Evolutionary conservation across 2,329 filamentous ascomycete species (phyloP), one percentile per base, ranked within the genome.

Genomic region (Ceratocystiopsis minuta): DNA sequence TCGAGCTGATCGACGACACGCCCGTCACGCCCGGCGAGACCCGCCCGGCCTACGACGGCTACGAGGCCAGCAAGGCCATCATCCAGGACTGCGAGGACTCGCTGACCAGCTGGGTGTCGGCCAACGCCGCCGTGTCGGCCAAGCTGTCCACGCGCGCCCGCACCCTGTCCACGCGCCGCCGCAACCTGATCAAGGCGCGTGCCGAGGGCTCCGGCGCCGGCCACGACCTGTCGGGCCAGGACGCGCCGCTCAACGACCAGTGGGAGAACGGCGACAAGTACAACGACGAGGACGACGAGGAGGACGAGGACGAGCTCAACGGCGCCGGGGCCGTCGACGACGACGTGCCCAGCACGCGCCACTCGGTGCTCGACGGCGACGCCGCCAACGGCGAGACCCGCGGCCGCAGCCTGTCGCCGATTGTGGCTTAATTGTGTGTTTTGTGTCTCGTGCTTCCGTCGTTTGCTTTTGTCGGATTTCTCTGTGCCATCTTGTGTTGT

Each of bases 41-140:
- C 16, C 82, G 90, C 49, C 76, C 84, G 41, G 87, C 90, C 1
- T 98, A 98, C 57, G 90, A 98, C 55, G 90, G 90, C 48, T 98
- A 98, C 58, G 90, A 98, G 60, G 87, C 87, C 48, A 93, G 84
- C 72, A 96, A 95, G 66, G 88, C 82, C 49, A 96, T 98, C 62
- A 96, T 98, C 55, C 90, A 98, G 65, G 90, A 98, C 62, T 98
- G 90, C 60, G 90, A 98, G 64, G 87, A 96, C 57, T 75, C 90
- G 2, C 77, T 98, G 46, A 95, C 86, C 59, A 95, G 94, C 68
- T 98, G 90, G 90, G 86, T 96, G 34, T 73, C 77, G 44, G 79
- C 85, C 54, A 90, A 92, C 56, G 88, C 90, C 6, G 79, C 84
- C 37, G 86, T 98, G 51, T 80, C 72, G 43, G 79, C 87, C 49